Base-by-base conservation (phyloP, 768 basidiomycete species). In the Arthromyces matolae region DNA sequence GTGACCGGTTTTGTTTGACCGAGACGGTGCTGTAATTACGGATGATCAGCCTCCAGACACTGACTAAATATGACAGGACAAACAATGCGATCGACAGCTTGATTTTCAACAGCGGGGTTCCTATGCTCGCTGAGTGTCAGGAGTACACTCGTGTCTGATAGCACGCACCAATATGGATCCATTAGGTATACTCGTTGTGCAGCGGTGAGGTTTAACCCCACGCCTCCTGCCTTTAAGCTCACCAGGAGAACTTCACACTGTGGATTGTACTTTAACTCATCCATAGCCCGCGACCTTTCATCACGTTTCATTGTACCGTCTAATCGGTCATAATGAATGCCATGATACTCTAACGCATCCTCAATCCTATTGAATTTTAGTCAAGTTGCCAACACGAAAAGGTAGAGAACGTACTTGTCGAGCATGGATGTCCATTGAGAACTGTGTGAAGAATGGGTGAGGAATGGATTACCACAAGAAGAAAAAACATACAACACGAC, bases 291-390 rank as follows among this genome's bases (percentile, higher is more conserved):
- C 10, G 83, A 86, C 14, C 96, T 84, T 45, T 95, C 93, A 44
- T 96, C 94, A 39, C 95, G 86, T 64, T 89, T 94, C 96, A 99
- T 99, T 3, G 92, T 93, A 1, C 96, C 96, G 65, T 99, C 96
- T 34, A 99, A 70, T 41, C 96, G 84, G 57, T 93, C 89, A 63
- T 91, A 96, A 20, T 78, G 80, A 61, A 99, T 99, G 22, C 81
- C 77, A 8, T 85, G 80, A 25, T 79, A 73, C 56, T 91, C 86
- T 24, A 97, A 67, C 24, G 93, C 93, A 55, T 94, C 93, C 66
- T 94, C 92, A 44, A 97, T 78, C 63, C 90, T 90, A 54, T 14
- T 32, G 52, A 24, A 28, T 47, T 63, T 29, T 55, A 54, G 19
- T 22, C 35, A 28, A 31, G 42, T 28, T 29, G 24, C 36, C 31